Percentiles rank a stretch among this genome's conserved stretches.
Evolutionary conservation across 768 basidiomycete genomes (phyloP).

Genomic region (Tylopilus sp.): DNA sequence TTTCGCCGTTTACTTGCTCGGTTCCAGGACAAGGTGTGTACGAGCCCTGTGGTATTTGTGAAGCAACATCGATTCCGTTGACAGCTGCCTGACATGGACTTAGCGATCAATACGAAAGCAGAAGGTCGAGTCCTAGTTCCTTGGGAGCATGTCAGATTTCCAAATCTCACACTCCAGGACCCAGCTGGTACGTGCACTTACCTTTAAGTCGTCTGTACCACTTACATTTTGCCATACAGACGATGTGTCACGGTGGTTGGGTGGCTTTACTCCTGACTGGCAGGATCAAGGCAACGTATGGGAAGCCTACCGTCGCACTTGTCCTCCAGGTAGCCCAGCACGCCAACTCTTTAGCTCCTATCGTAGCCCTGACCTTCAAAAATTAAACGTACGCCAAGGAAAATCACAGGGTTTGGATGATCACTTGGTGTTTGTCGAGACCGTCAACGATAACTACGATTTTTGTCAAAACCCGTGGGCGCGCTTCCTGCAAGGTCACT

Average conservation of each 20-base stretch:
- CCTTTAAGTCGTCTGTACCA: neutral
- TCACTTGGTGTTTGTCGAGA: constrained; percentile 63
- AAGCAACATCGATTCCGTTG: neutral
- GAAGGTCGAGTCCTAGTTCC: constrained; percentile 92
- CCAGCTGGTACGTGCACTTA: constrained; percentile 25
- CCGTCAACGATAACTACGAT: constrained; percentile 63
- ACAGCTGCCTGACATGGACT: constrained; percentile 90
- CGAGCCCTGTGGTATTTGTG: neutral
- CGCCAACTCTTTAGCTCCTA: constrained; percentile 80
- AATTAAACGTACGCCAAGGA: constrained; percentile 27
- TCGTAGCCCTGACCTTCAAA: constrained; percentile 42
- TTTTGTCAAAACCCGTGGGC: constrained; percentile 82
- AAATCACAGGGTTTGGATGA: constrained; percentile 33
- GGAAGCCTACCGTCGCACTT: constrained; percentile 92
- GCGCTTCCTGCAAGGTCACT: constrained; percentile 87
- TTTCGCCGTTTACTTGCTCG: constrained; percentile 72
- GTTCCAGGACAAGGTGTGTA: constrained; percentile 58
- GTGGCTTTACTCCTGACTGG: constrained; percentile 81
- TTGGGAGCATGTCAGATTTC: constrained; percentile 76
- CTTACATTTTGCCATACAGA: neutral
- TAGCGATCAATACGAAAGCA: constrained; percentile 89
- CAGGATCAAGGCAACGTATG: constrained; percentile 78
- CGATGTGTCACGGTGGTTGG: constrained; percentile 37
- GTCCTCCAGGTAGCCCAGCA: constrained; percentile 72
- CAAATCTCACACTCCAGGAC: constrained; percentile 59